Percentiles rank a stretch among this genome's conserved stretches.
Conservation (phyloP, 2,329 filamentous ascomycete genomes). For the Exophiala calicioides region DNA sequence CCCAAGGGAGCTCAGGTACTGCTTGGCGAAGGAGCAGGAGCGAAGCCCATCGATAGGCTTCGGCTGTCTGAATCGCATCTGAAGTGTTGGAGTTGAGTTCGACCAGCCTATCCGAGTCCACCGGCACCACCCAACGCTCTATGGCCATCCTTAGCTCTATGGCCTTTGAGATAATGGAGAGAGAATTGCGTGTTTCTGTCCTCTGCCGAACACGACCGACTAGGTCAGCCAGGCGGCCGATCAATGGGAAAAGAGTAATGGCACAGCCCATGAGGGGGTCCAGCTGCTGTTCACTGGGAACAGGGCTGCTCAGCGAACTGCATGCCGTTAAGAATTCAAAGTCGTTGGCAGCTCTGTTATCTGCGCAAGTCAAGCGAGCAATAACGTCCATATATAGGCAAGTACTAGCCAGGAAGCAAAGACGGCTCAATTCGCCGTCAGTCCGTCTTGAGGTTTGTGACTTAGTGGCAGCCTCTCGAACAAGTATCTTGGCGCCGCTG, state of each 20-base stretch:
- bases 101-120: constrained; percentile 58
- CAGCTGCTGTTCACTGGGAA: constrained; percentile 48
- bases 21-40: constrained; percentile 66
- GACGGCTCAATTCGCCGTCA: constrained; percentile 5
- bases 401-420: constrained; percentile 67
- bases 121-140: constrained; percentile 59
- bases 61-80: constrained; percentile 64
- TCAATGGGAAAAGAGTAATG: constrained; percentile 65
- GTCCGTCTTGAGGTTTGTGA: constrained; percentile 37
- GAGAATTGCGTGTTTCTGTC: constrained; percentile 48
- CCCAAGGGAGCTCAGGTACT: constrained; percentile 66
- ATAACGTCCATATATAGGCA: constrained; percentile 75
- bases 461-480: constrained; percentile 34
- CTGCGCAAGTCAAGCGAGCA: constrained; percentile 64
- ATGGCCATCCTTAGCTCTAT: constrained; percentile 61
- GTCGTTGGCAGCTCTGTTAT: constrained; percentile 57
- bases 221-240: constrained; percentile 65
- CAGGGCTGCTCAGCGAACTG: constrained; percentile 20
- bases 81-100: constrained; percentile 62
- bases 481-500: constrained; percentile 6
- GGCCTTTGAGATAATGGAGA: constrained; percentile 62
- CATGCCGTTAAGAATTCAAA: constrained; percentile 50
- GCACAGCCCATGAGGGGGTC: constrained; percentile 72
- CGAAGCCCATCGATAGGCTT: constrained; percentile 67
- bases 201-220: constrained; percentile 60